These are phyloP conservation scores for Aspergillus viridinutans DNA, from an alignment of 2,329 filamentous ascomycete species.

Conservation along the genomic window DNA sequence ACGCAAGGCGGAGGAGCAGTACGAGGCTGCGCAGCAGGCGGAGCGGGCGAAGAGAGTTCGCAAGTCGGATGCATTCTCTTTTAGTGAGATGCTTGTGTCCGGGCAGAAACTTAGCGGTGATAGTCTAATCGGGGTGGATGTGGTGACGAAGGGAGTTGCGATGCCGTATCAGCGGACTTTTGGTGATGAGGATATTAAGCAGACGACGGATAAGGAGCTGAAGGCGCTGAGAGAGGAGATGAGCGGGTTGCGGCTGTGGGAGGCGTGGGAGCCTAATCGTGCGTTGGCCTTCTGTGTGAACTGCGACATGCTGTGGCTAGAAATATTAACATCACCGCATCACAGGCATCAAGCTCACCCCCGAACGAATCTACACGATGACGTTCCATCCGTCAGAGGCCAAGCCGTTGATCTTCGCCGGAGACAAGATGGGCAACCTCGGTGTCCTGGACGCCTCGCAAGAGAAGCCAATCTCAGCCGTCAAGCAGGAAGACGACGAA, in stretches of 20 bases:
- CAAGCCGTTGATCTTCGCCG: conserved; percentile 86
- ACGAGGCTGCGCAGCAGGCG: conserved; percentile 53
- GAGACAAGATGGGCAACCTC: conserved; percentile 87
- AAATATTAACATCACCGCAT: conserved; percentile 2
- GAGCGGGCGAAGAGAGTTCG: conserved; percentile 60
- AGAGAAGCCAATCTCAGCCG: conserved; percentile 41
- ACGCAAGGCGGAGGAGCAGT: conserved; percentile 64
- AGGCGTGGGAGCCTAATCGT: conserved; percentile 78
- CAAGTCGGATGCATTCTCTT: conserved; percentile 63
- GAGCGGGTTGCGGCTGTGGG: conserved; percentile 72
- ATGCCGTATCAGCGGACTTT: conserved; percentile 83
- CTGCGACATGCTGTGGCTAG: background rate
- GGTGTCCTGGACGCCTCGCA: conserved; percentile 76
- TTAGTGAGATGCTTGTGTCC: conserved; percentile 74
- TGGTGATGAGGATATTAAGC: conserved; percentile 73
- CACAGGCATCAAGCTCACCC: conserved; percentile 82
- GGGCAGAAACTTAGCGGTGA: conserved; percentile 68
- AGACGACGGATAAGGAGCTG: conserved; percentile 72
- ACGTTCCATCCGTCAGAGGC: conserved; percentile 82
- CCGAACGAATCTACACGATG: conserved; percentile 80
- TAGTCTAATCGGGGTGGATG: conserved; percentile 59
- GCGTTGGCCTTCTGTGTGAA: conserved; percentile 24
- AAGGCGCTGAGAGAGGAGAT: conserved; percentile 71
- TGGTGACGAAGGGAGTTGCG: conserved; percentile 62
- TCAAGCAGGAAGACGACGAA: conserved; percentile 58